Evolutionary conservation across 345 rosid species (phyloP), one percentile per base, ranked within the genome.

Genomic region (Brassica rapa): DNA sequence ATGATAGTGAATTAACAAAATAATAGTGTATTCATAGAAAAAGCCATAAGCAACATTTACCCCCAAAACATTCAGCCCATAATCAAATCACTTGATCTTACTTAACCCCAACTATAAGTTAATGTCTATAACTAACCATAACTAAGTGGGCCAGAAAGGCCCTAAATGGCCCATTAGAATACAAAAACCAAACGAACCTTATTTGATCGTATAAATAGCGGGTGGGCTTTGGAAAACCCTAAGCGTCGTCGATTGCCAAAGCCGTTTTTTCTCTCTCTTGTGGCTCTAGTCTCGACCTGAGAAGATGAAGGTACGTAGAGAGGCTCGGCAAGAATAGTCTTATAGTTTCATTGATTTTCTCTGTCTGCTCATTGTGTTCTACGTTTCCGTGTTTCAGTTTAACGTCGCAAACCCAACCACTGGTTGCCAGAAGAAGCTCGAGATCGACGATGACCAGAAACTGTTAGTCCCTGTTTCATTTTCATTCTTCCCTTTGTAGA

Each of bases 361-460:
- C 57, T 46, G 9, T 62, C 56, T 71, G 33, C 72, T 71, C 7
- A 77, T 3, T 8, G 6, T 46, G 8, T 57, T n/a, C 19, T 19
- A 1, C 0, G 51, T 68, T 11, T 72, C 39, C 39, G 24, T 33
- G 64, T 61, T 76, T 79, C 70, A 85, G 88, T 84, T 82, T 32
- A 82, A 86, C 72, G 79, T 86, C 5, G 88, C 88, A 2, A 83
- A 84, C 61, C 88, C 88, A 15, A 82, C 86, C 6, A 86, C 86
- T 62, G 86, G 88, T 23, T 86, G 88, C 74, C 88, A 86, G 79
- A 86, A 86, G 81, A 86, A 86, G 84, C 85, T 86, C 33, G 86
- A 86, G 70, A 83, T 85, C 73, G 88, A 82, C 63, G 85, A 86
- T 77, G 88, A 86, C 2, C 84, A 79, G 81, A 86, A 86, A 70